Conservation (phyloP, 2,329 filamentous ascomycete genomes). For the Blumeriella jaapii region DNA sequence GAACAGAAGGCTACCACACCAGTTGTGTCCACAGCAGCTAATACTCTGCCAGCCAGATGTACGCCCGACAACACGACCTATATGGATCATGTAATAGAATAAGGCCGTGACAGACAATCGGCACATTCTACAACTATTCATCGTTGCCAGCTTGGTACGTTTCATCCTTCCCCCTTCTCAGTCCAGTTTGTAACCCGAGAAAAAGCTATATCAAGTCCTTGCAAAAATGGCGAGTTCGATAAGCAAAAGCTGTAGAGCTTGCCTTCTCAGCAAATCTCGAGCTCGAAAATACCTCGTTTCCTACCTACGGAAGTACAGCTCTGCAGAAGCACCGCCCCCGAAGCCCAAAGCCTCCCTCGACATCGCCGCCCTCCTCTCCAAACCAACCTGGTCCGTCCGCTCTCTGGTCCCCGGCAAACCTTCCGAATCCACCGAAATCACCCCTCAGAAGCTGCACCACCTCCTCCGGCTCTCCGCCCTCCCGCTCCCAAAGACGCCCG, state of each 20-base stretch:
- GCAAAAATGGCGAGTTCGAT: slow-evolving; percentile 11
- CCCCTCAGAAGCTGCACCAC: slow-evolving; percentile 61
- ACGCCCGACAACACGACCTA: no score
- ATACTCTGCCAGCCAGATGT: slow-evolving; percentile 1
- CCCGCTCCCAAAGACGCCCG: slow-evolving; percentile 50
- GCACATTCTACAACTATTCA: no score
- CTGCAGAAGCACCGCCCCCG: not conserved
- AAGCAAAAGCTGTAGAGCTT: slow-evolving; percentile 15
- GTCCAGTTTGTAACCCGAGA: no score
- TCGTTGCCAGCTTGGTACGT: no score
- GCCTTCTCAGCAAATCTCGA: slow-evolving; percentile 1
- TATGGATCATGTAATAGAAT: no score
- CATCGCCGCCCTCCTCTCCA: slow-evolving; percentile 42
- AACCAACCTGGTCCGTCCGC: slow-evolving; percentile 74
- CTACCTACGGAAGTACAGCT: slow-evolving; percentile 5
- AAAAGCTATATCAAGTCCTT: not conserved
- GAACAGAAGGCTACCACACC: not conserved
- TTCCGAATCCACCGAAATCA: slow-evolving; percentile 28
- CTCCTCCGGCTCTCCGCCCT: slow-evolving; percentile 84
- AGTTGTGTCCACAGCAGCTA: not conserved
- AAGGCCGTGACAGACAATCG: no score
- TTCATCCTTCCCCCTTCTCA: not conserved
- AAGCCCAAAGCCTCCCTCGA: not conserved
- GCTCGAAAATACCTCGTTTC: not conserved
- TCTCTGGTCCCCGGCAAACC: slow-evolving; percentile 49